These are phyloP conservation scores for Lagenaria siceraria DNA, from an alignment of 306 rosid genomes.

Conservation along the genomic window DNA sequence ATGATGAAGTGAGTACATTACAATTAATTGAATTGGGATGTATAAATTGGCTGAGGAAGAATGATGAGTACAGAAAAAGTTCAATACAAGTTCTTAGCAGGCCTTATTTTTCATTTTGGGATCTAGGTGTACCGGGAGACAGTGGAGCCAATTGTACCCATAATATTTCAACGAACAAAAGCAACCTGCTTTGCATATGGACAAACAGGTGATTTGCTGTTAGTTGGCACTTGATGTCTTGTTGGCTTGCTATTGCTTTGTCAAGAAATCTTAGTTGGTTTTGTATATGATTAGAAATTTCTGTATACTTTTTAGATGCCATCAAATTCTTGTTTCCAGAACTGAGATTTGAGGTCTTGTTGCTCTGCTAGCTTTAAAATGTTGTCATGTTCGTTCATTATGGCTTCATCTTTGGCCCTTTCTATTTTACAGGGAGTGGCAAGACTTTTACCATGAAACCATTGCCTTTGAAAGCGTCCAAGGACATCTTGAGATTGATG, in stretches of 20 bases:
- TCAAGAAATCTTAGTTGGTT: background rate
- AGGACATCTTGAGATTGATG: conserved; percentile 92
- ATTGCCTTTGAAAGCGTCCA: conserved; percentile 86
- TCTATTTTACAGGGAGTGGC: conserved; percentile 68
- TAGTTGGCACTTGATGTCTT: conserved; percentile 15
- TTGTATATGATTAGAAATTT: background rate
- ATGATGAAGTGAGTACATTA: conserved; percentile 61
- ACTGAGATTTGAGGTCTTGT: background rate
- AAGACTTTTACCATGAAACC: conserved; percentile 97
- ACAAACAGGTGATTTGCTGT: conserved; percentile 67
- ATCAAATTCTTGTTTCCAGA: background rate
- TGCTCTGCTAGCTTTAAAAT: background rate
- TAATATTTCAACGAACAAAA: conserved; percentile 91
- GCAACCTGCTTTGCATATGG: conserved; percentile 99
- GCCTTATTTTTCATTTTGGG: background rate
- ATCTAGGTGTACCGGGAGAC: conserved; percentile 87
- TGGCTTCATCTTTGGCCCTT: conserved; percentile 11
- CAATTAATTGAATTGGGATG: conserved; percentile 6
- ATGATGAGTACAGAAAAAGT: background rate
- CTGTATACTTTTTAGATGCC: background rate
- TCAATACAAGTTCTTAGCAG: background rate
- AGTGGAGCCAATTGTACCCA: conserved; percentile 98
- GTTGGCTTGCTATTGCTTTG: background rate
- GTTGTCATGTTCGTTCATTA: background rate
- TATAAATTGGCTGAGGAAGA: background rate